phyloP scores from a whole-genome alignment of 306 rosid genomes.

The Dalbergia oliveri region DNA sequence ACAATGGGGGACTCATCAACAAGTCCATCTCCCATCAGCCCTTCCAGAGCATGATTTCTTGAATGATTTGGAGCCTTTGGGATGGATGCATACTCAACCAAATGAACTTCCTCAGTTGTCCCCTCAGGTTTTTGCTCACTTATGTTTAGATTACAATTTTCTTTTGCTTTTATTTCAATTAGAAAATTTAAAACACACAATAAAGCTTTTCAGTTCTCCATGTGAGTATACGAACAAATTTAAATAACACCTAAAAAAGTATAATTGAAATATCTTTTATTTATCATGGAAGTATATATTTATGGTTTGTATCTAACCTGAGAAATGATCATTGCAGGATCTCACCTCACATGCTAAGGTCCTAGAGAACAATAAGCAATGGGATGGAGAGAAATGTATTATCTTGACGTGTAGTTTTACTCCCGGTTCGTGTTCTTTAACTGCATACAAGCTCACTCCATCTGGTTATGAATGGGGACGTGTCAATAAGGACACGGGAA shows the following conservation, averaged over 20 bases:
- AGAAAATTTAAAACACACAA: not conserved
- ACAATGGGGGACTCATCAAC: conserved; percentile 98
- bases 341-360: conserved; percentile 93
- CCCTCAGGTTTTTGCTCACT: conserved; percentile 73
- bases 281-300: not conserved
- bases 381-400: conserved; percentile 98
- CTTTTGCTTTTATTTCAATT: not conserved
- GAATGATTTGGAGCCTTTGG: conserved; percentile 96
- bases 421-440: conserved; percentile 97
- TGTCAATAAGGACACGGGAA: conserved; percentile 89
- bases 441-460: conserved; percentile 94
- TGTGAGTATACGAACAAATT: not conserved
- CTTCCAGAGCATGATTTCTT: conserved; percentile 98
- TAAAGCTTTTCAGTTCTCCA: not conserved
- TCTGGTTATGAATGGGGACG: conserved; percentile 99
- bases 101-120: conserved; percentile 98
- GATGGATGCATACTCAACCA: conserved; percentile 99
- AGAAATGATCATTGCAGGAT: conserved; percentile 67
- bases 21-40: conserved; percentile 92
- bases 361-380: conserved; percentile 95
- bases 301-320: conserved; percentile 23
- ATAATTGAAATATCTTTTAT: not conserved
- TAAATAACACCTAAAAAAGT: not conserved
- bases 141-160: conserved; percentile 11
- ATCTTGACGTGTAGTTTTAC: conserved; percentile 98